A percentile compares a stretch with the other conserved stretches of the same genome.
These are phyloP conservation scores for Recurvomyces mirabilis DNA, from an alignment of 495 filamentous ascomycete genomes.

Conservation along the genomic window DNA sequence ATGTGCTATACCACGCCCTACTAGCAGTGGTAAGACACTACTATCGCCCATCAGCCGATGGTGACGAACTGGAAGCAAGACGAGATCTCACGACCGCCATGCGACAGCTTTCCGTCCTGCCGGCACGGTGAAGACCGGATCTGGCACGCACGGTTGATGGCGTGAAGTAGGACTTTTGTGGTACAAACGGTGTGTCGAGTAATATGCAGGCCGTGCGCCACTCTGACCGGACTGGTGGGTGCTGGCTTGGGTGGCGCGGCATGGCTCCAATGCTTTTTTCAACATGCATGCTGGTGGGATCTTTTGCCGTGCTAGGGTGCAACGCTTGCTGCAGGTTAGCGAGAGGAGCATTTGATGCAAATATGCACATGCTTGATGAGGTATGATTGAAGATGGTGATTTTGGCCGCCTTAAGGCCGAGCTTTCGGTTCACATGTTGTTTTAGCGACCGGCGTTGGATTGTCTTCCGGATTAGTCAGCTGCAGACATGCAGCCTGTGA, in stretches of 20 bases:
- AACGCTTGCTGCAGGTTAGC: no score
- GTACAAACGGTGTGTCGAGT: background rate
- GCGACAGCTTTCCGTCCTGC: slow-evolving; percentile 24
- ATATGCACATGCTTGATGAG: no score
- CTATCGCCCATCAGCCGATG: slow-evolving; percentile 25
- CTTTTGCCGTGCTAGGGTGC: no score
- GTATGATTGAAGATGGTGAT: background rate
- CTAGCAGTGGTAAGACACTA: slow-evolving; percentile 26
- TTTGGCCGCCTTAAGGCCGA: background rate
- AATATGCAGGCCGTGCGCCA: background rate
- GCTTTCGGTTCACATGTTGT: background rate
- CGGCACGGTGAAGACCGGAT: slow-evolving; percentile 3
- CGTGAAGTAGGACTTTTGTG: background rate
- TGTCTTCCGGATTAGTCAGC: no score
- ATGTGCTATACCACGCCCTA: slow-evolving; percentile 28
- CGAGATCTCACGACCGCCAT: slow-evolving; percentile 28
- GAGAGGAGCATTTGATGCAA: no score
- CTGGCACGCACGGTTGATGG: no score
- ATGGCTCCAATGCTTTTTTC: no score
- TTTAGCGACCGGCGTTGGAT: background rate
- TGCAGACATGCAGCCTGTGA: background rate
- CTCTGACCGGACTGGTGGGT: background rate
- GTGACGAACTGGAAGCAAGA: slow-evolving; percentile 28
- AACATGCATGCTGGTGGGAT: background rate
- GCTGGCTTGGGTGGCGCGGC: no score